phyloP scores from a whole-genome alignment of 1,139 yeast species.

The Sugiyamaella japonica region DNA sequence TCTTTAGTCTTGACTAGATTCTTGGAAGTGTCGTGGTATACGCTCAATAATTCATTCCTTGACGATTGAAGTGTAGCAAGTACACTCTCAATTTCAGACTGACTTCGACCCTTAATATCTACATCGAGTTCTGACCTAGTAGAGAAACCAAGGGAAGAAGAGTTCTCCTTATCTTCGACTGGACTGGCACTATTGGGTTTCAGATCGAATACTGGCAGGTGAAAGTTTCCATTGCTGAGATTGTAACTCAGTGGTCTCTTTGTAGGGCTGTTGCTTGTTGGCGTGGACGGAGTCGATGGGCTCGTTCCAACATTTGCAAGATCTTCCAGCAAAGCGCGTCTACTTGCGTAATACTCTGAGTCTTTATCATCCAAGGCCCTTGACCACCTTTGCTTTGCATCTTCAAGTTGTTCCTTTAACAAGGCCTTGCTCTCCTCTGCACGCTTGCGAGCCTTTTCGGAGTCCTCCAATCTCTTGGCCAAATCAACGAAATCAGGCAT shows the following conservation, averaged over 20 bases:
- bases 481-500: slow-evolving; percentile 34
- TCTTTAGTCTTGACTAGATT: slow-evolving; percentile 53
- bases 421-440: slow-evolving; percentile 35
- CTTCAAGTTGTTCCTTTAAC: slow-evolving; percentile 37
- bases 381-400: slow-evolving; percentile 35
- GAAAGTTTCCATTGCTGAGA: slow-evolving; percentile 9
- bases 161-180: slow-evolving; percentile 25
- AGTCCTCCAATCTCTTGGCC: slow-evolving; percentile 34
- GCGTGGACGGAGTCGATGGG: slow-evolving; percentile 21
- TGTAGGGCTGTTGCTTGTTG: slow-evolving; percentile 21
- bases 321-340: slow-evolving; percentile 33
- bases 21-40: slow-evolving; percentile 57
- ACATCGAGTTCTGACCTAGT: slow-evolving; percentile 24
- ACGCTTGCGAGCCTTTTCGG: slow-evolving; percentile 34
- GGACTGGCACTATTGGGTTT: background rate
- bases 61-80: slow-evolving; percentile 31
- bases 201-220: slow-evolving; percentile 10
- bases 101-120: slow-evolving; percentile 28
- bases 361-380: slow-evolving; percentile 32
- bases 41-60: slow-evolving; percentile 51
- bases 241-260: slow-evolving; percentile 27
- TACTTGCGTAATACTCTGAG: slow-evolving; percentile 31
- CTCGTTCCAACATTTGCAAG: slow-evolving; percentile 26
- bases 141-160: slow-evolving; percentile 7
- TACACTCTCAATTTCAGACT: slow-evolving; percentile 32